Evolutionary conservation across 2,329 filamentous ascomycete genomes (phyloP).

Genomic region (Colletotrichum tamarilloi): DNA sequence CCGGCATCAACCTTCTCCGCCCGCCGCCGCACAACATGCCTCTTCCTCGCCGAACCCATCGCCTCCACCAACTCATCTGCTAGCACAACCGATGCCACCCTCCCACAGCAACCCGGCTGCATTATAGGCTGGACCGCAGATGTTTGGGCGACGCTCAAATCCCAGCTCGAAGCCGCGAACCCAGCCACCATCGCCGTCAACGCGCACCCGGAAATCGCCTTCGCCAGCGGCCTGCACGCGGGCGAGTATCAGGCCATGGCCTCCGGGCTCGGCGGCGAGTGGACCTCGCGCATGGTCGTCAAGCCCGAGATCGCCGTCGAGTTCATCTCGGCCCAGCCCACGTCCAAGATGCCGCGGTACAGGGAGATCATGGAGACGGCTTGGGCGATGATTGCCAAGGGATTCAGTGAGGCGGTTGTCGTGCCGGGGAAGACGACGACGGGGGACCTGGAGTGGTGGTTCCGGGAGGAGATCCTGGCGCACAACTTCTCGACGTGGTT

Average conservation of each 20-base stretch:
- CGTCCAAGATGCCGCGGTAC: constrained; percentile 54
- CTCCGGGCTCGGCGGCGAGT: constrained; percentile 49
- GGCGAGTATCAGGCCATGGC: constrained; percentile 54
- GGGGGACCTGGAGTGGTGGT: constrained; percentile 62
- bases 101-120: constrained; percentile 45
- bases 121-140: constrained; percentile 36
- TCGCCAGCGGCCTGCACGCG: constrained; percentile 59
- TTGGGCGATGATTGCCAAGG: constrained; percentile 60
- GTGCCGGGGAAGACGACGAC: constrained; percentile 55
- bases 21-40: constrained; percentile 59
- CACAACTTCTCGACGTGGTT: constrained; percentile 66
- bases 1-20: constrained; percentile 58
- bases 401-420: constrained; percentile 56
- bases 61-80: constrained; percentile 28
- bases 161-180: constrained; percentile 49
- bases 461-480: constrained; percentile 59
- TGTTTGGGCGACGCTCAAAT: constrained; percentile 53
- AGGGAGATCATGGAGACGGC: constrained; percentile 59
- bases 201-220: constrained; percentile 56
- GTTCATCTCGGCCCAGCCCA: constrained; percentile 56
- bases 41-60: constrained; percentile 56
- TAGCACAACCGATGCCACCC: constrained; percentile 53
- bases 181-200: constrained; percentile 55
- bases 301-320: constrained; percentile 58
- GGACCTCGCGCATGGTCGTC: constrained; percentile 53